Conservation (phyloP, 108 stramenopile species). For the Chaetoceros tenuissimus region DNA sequence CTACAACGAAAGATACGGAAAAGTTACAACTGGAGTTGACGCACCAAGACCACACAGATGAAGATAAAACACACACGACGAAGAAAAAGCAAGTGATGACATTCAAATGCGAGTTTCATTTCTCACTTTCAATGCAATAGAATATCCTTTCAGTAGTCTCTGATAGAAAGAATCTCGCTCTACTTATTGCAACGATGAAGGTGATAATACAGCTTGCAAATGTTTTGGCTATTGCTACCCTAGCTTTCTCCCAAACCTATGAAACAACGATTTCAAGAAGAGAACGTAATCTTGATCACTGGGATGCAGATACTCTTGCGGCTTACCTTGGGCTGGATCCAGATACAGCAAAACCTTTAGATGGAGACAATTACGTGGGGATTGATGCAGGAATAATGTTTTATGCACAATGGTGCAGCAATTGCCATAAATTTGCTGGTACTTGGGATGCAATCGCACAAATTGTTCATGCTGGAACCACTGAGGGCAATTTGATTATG, state of each 20-base stretch:
- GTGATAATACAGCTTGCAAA: no score
- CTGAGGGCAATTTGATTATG: slow-evolving; percentile 48
- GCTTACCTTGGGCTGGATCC: slow-evolving; percentile 58
- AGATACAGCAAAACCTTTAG: slow-evolving; percentile 25
- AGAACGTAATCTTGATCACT: slow-evolving; percentile 66
- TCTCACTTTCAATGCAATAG: no score
- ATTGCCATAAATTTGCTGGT: slow-evolving; percentile 63
- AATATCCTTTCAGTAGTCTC: no score
- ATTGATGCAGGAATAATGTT: slow-evolving; percentile 78
- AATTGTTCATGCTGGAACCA: slow-evolving; percentile 45
- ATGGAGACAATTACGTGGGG: slow-evolving; percentile 30
- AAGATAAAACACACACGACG: no score
- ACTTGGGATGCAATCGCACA: slow-evolving; percentile 61
- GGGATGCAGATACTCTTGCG: slow-evolving; percentile 70
- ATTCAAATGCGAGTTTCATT: no score
- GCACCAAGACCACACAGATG: no score
- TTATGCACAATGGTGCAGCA: slow-evolving; percentile 65
- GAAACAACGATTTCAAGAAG: slow-evolving; percentile 37
- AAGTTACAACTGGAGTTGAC: no score
- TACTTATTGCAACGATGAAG: no score
- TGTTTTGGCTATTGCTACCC: neutral
- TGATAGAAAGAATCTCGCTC: no score
- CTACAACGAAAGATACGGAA: no score
- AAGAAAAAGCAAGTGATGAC: no score
- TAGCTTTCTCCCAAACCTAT: slow-evolving; percentile 9